Conservation (phyloP, 2,329 filamentous ascomycete genomes). For the Cladobotryum protrusum region DNA sequence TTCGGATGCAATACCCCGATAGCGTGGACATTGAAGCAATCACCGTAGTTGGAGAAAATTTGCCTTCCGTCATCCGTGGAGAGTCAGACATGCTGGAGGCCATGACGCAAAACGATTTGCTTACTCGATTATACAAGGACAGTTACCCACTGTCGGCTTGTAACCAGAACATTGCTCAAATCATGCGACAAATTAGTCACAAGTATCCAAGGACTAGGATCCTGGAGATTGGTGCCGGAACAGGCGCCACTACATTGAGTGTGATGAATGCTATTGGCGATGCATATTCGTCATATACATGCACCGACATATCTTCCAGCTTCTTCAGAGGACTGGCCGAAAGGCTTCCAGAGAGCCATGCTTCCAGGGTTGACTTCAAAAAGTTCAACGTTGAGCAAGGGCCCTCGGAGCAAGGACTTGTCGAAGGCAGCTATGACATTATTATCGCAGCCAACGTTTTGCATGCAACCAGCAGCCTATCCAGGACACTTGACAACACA, state of each 20-base stretch:
- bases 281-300: slow-evolving; percentile 33
- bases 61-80: slow-evolving; percentile 28
- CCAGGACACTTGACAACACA: slow-evolving; percentile 22
- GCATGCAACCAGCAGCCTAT: slow-evolving; percentile 11
- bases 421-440: slow-evolving; percentile 27
- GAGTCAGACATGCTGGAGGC: slow-evolving; percentile 31
- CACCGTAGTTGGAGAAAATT: slow-evolving; percentile 22
- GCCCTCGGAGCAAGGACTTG: slow-evolving; percentile 23
- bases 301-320: slow-evolving; percentile 35
- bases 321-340: slow-evolving; percentile 32
- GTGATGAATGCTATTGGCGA: slow-evolving; percentile 27
- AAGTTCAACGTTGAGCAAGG: slow-evolving; percentile 8
- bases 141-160: background rate
- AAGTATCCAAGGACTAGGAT: slow-evolving; percentile 35
- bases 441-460: slow-evolving; percentile 25
- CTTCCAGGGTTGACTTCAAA: slow-evolving; percentile 11
- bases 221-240: slow-evolving; percentile 37
- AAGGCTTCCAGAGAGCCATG: slow-evolving; percentile 18
- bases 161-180: background rate
- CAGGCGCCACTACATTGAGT: slow-evolving; percentile 32
- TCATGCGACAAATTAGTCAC: slow-evolving; percentile 23
- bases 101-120: slow-evolving; percentile 27
- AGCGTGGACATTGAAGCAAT: slow-evolving; percentile 1
- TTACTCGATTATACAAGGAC: slow-evolving; percentile 14
- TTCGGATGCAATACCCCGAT: background rate